Base-by-base conservation (phyloP, 2,329 filamentous ascomycete genomes). In the Neofusicoccum ribis region DNA sequence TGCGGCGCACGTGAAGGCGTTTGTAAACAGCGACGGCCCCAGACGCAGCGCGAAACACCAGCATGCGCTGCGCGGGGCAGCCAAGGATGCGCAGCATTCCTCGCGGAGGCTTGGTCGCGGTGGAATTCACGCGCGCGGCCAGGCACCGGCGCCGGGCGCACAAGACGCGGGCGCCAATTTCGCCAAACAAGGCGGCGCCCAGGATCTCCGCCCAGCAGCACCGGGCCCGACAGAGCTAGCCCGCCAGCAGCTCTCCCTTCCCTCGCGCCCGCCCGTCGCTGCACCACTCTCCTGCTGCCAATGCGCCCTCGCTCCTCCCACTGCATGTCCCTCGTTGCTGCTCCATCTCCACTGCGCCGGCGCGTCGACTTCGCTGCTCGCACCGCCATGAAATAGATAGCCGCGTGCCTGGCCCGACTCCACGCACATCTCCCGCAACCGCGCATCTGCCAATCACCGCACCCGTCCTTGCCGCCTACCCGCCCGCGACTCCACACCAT, bases 351-450 rank as follows among this genome's bases (percentile, higher is more conserved):
- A 9, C 23, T 23, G 27, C 15, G 34, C 39, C 14, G n/a, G 39
- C 39, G 37, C 14, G 46, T 17, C 17, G 8, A 3, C 46, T 15
- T 20, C 36, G 36, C 34, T 17, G 11, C 5, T 3, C 31, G 23
- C 23, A 31, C 54, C 54, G 54, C 54, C 54, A 59, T 59, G 54
- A 59, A n/a, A 59, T 59, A 59, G 54, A 59, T 59, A 59, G 54
- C 27, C 54, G 54, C 39, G 8, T 12, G 47, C n/a, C 47, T 31
- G 27, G 31, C 47, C 39, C 54, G 20, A 59, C 54, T 17, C 39
- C 39, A 17, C 51, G 54, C 20, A 41, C 54, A 59, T 59, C 54
- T 59, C 54, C 54, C 54, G 54, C 54, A 31, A 7, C 27, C 27
- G 27, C 27, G 1, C 5, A 14, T 41, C 54, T 41, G 37, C 54